These are phyloP conservation scores for Sugiyamaella smithiae DNA, from an alignment of 805 yeast genomes.

Conservation along the genomic window DNA sequence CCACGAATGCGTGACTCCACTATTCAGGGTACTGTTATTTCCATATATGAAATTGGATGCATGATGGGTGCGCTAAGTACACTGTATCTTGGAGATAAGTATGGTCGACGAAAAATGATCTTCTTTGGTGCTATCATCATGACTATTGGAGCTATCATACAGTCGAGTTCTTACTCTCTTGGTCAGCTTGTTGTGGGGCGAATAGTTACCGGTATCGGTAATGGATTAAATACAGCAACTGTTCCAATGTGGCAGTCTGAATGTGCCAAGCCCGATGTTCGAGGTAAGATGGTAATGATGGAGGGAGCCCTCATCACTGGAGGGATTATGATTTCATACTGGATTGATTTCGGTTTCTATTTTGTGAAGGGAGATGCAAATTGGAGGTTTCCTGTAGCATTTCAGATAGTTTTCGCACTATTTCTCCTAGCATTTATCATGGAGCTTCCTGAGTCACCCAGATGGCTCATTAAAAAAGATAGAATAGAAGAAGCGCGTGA, in stretches of 20 bases:
- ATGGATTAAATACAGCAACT: conserved; percentile 74
- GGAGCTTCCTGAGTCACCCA: conserved; percentile 80
- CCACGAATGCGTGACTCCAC: conserved; percentile 21
- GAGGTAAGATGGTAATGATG: conserved; percentile 49
- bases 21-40: conserved; percentile 23
- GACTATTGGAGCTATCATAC: conserved; percentile 49
- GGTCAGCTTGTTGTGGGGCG: conserved; percentile 49
- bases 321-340: conserved; percentile 36
- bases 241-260: conserved; percentile 84
- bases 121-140: conserved; percentile 48
- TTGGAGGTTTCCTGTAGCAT: conserved; percentile 27
- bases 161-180: conserved; percentile 34
- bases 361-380: conserved; percentile 30
- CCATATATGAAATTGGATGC: conserved; percentile 48
- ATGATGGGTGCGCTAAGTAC: conserved; percentile 48
- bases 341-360: conserved; percentile 28
- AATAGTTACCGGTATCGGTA: conserved; percentile 70
- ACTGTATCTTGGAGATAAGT: conserved; percentile 46
- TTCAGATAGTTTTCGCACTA: conserved; percentile 25
- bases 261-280: conserved; percentile 58
- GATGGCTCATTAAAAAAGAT: conserved; percentile 70
- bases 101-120: conserved; percentile 48
- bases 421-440: conserved; percentile 46
- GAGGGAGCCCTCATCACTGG: conserved; percentile 25
- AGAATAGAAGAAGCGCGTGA: conserved; percentile 56